These are phyloP conservation scores for Pseudogymnoascus sp. DNA, from an alignment of 2,329 filamentous ascomycete genomes.

Conservation along the genomic window DNA sequence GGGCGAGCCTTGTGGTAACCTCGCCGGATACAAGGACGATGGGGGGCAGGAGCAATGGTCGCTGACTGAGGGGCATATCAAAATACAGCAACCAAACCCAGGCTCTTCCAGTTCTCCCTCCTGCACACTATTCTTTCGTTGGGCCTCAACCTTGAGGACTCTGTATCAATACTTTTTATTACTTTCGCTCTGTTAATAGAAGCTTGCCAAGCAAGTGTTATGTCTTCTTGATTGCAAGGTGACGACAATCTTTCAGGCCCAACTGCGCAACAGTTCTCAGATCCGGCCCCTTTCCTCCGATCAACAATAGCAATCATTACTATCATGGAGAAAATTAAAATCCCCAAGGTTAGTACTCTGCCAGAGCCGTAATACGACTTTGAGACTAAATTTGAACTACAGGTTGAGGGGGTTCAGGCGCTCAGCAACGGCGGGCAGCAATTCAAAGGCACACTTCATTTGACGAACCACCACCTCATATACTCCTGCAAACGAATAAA, in stretches of 20 bases:
- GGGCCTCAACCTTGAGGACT: neutral
- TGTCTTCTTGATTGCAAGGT: neutral
- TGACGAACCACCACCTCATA: slow-evolving; percentile 55
- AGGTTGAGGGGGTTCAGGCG: slow-evolving; percentile 57
- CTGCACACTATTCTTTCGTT: neutral
- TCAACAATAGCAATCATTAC: neutral
- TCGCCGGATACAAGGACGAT: neutral
- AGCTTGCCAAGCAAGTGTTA: slow-evolving; percentile 6
- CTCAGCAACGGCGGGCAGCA: slow-evolving; percentile 52
- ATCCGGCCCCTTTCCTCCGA: neutral
- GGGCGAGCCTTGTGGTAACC: slow-evolving; percentile 6
- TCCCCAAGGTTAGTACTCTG: slow-evolving; percentile 34
- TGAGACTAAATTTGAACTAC: slow-evolving; percentile 7
- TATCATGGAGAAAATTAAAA: slow-evolving; percentile 38
- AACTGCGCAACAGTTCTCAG: neutral
- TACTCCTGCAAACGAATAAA: slow-evolving; percentile 20
- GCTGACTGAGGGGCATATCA: slow-evolving; percentile 7
- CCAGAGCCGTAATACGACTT: slow-evolving; percentile 13
- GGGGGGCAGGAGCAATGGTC: slow-evolving; percentile 1
- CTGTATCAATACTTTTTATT: neutral
- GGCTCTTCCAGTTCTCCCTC: neutral
- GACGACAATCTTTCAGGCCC: neutral
- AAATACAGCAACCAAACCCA: neutral
- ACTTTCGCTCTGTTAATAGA: slow-evolving; percentile 1
- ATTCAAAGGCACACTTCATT: slow-evolving; percentile 49